phyloP scores from a whole-genome alignment of 768 basidiomycete species.

The Termitomyces sp. region DNA sequence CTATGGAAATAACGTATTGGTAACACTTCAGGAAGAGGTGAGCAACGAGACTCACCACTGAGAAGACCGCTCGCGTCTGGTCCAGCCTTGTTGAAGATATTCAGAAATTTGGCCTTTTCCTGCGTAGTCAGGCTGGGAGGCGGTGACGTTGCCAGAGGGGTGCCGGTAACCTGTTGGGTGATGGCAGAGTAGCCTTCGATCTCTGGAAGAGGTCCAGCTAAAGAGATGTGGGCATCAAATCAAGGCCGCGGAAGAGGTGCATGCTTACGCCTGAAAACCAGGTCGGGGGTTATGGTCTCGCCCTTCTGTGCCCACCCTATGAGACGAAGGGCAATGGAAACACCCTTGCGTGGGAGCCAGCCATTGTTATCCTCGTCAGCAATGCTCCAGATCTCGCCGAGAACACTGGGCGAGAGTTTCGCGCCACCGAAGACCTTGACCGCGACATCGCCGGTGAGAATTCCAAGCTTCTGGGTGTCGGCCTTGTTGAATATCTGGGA shows the following conservation, averaged over 20 bases:
- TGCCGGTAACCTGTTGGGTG: slow-evolving; percentile 58
- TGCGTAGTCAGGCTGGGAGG: slow-evolving; percentile 61
- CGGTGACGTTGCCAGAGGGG: slow-evolving; percentile 63
- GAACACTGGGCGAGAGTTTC: slow-evolving; percentile 68
- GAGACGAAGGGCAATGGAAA: slow-evolving; percentile 84
- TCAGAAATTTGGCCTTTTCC: slow-evolving; percentile 83
- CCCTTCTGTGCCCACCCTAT: slow-evolving; percentile 93
- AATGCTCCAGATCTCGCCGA: slow-evolving; percentile 93
- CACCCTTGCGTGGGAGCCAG: slow-evolving; percentile 84
- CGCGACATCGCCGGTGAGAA: slow-evolving; percentile 89
- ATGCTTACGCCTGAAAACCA: slow-evolving; percentile 70
- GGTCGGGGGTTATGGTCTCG: slow-evolving; percentile 59
- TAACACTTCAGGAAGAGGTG: neutral
- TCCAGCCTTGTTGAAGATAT: slow-evolving; percentile 70
- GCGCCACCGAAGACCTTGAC: slow-evolving; percentile 84
- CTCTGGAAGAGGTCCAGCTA: slow-evolving; percentile 82
- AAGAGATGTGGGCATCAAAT: slow-evolving; percentile 16
- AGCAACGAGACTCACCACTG: slow-evolving; percentile 51
- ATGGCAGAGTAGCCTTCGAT: slow-evolving; percentile 70
- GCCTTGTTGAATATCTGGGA: slow-evolving; percentile 70
- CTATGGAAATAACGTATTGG: slow-evolving; percentile 32
- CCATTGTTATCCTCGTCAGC: slow-evolving; percentile 95
- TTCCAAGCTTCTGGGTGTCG: slow-evolving; percentile 78
- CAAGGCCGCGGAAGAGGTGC: slow-evolving; percentile 9
- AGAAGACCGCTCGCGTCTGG: slow-evolving; percentile 72